Evolutionary conservation across 148 eudicot species (phyloP), one percentile per base, ranked within the genome.

Genomic region (Linanthus parryae): DNA sequence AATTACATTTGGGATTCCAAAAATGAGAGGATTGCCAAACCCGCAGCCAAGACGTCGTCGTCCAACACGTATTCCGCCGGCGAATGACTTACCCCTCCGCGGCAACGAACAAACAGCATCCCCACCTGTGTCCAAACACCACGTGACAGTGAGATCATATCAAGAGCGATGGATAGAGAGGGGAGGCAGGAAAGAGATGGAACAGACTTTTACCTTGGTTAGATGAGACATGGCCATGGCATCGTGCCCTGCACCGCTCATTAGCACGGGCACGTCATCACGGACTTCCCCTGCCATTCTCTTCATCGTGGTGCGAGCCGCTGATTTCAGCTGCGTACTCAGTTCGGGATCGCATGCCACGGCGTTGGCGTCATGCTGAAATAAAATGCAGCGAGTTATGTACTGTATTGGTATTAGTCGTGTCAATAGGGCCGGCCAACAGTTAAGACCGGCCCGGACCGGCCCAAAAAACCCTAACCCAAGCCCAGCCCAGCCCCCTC

Each of bases 171-270:
- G 25, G 30, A 22, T 0, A 22, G 2, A 30, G 18, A 9, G 22
- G 7, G 28, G 26, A 0, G 15, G 12, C 14, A 21, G 16, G 18
- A 38, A 26, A 15, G 14, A 47, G 36, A 8, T 19, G 22, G 27
- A 42, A 56, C 54, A 49, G 52, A 29, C 56, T 46, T 60, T 13
- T 28, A 82, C 97, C 90, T 81, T 87, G 0, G 96, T 87, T 34
- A 92, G 70, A 82, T 82, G 96, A 61, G 99, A 70, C 99, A 92
- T 79, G 53, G 99, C 99, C 99, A 92, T 92, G 42, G 99, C 96
- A 60, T 92, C 99, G 46, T 92, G 99, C 46, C 99, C 99, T 13
- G 99, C 99, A 54, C 96, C 99, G 62, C 99, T 92, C 96, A 92
- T 92, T 39, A 92, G 56, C 51, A 77, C 78, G 8, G 94, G 99